Evolutionary conservation across 768 basidiomycete species (phyloP).

Genomic region (Rickenella mellea): DNA sequence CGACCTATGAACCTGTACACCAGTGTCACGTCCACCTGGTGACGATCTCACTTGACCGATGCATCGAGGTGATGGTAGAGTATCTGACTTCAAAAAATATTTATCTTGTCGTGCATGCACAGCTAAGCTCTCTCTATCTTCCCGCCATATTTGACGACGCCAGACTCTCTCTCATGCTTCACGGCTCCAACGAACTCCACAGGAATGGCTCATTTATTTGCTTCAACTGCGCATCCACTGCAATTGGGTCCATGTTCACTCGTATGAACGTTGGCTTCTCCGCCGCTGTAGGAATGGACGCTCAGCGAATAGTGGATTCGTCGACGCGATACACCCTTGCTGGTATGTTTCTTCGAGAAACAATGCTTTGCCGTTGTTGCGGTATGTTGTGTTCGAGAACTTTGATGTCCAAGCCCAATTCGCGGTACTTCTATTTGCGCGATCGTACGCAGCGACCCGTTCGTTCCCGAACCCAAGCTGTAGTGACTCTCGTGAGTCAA

Average conservation of each 20-base stretch:
- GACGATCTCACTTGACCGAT: slow-evolving; percentile 6
- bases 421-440: slow-evolving; percentile 4
- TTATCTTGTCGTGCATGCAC: slow-evolving; percentile 1
- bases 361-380: slow-evolving; percentile 1
- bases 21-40: slow-evolving; percentile 12
- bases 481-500: slow-evolving; percentile 61
- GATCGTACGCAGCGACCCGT: slow-evolving; percentile 9
- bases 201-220: slow-evolving; percentile 64
- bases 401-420: neutral
- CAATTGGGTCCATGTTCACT: slow-evolving; percentile 56
- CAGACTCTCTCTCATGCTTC: no score
- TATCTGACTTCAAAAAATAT: slow-evolving; percentile 1
- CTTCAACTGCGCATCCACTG: slow-evolving; percentile 53
- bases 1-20: neutral
- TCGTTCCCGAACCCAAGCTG: neutral
- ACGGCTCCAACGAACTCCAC: slow-evolving; percentile 55
- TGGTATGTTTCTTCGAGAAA: slow-evolving; percentile 1
- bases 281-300: slow-evolving; percentile 13
- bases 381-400: slow-evolving; percentile 1
- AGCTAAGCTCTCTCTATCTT: slow-evolving; percentile 10
- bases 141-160: slow-evolving; percentile 23
- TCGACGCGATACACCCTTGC: slow-evolving; percentile 10
- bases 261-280: slow-evolving; percentile 31
- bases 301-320: slow-evolving; percentile 13
- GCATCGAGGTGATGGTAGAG: slow-evolving; percentile 2